Evolutionary conservation across 352 stramenopile genomes (phyloP), one percentile per base, ranked within the genome.

Genomic region (Pythium brassicae): DNA sequence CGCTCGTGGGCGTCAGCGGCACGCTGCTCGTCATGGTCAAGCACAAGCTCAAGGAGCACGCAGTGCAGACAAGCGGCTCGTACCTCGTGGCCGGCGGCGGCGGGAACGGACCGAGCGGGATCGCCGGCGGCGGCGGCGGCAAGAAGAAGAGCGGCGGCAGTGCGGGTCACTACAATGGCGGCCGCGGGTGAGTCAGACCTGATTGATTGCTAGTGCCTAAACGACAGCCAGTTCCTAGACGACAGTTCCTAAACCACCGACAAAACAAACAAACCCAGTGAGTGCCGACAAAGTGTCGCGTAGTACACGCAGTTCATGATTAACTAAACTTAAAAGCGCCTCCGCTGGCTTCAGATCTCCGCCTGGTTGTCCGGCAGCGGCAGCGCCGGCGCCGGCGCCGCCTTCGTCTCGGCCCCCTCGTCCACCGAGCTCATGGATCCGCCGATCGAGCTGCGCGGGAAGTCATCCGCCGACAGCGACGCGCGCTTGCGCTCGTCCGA

Each of bases 1-100:
- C 69, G 40, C 72, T 93, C 56, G 78, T 93, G 22, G 67, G 78
- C 14, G 80, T 86, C 20, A 85, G 76, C 48, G 65, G 67, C 15
- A 74, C 87, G 71, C 49, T 93, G 56, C 75, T 89, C 47, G 74
- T 72, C 66, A 91, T 87, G 74, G 79, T 90, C 53, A 80, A 73
- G 61, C 63, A 64, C 52, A 83, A 84, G 42, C 61, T 90, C 34
- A 68, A 74, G 29, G 71, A 87, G 43, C 67, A 59, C 44, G 50
- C 50, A 22, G 43, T 53, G 39, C 48, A 57, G 40, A 62, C 47
- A 4, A 26, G 47, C 14, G 42, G 35, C 7, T 22, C 53, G 39
- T 56, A 42, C 15, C 40, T 47, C 20, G 15, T 57, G 27, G 47
- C 56, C 15, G 48, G 46, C 27, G 32, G 45, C 15, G 51, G 52